Conservation (phyloP, 768 basidiomycete species). For the Thelephora ganbajun region DNA sequence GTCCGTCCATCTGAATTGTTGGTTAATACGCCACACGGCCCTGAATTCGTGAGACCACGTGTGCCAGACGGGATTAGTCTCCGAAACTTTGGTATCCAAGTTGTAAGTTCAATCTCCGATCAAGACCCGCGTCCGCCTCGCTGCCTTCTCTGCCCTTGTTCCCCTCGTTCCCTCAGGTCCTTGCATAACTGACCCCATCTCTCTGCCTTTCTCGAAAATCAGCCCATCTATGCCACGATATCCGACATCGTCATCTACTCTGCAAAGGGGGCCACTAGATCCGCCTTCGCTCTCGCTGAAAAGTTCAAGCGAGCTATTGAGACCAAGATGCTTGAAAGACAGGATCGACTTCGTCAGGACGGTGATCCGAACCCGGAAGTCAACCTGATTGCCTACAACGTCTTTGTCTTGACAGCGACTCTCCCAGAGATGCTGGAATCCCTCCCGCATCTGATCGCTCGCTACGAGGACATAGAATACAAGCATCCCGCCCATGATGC, state of each 20-base stretch:
- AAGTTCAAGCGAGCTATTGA: conserved; percentile 52
- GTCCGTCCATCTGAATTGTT: conserved; percentile 22
- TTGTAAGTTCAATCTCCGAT: conserved; percentile 36
- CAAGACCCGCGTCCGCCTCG: background rate
- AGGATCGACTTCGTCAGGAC: conserved; percentile 10
- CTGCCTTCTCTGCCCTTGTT: background rate
- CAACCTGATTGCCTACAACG: conserved; percentile 47
- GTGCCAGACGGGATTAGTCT: conserved; percentile 76
- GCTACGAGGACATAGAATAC: conserved; percentile 6
- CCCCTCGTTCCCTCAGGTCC: background rate
- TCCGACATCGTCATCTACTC: conserved; percentile 86
- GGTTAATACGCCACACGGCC: conserved; percentile 23
- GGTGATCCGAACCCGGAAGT: conserved; percentile 9
- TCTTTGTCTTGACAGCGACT: conserved; percentile 57
- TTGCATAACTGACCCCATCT: background rate
- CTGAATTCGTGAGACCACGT: conserved; percentile 55
- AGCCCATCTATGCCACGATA: conserved; percentile 81
- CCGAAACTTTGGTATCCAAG: conserved; percentile 83
- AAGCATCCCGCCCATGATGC: conserved; percentile 1
- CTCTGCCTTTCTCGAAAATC: background rate
- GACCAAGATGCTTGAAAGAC: conserved; percentile 35
- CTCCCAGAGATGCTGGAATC: conserved; percentile 28
- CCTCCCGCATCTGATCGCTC: conserved; percentile 29
- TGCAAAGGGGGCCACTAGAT: conserved; percentile 41
- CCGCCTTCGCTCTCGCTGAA: conserved; percentile 47